phyloP scores from a whole-genome alignment of 2,329 filamentous ascomycete genomes.

The Diaporthe amygdali region DNA sequence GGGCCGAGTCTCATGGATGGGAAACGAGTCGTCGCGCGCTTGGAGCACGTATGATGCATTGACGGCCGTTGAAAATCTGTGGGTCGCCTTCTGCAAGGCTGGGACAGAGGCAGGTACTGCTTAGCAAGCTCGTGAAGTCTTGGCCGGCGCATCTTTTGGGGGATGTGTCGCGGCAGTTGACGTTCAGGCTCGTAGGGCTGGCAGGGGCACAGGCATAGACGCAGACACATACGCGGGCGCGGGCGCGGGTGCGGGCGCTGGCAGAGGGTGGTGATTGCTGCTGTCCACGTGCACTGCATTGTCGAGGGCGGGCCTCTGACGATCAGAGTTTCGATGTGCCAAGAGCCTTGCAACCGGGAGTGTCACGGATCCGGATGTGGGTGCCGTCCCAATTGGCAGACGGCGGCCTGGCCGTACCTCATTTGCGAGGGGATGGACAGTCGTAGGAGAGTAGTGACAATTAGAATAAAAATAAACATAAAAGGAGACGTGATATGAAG shows the following conservation, averaged over 20 bases:
- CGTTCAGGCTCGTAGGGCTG: conserved; percentile 2
- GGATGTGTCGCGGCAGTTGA: background rate
- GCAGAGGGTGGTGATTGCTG: background rate
- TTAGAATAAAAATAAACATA: background rate
- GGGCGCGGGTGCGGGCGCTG: background rate
- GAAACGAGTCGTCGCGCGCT: conserved; percentile 3
- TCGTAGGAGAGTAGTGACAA: background rate
- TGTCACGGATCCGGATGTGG: conserved; percentile 18
- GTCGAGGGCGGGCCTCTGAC: conserved; percentile 5
- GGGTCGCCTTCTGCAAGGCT: background rate
- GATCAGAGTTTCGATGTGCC: conserved; percentile 20
- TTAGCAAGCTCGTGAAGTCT: background rate
- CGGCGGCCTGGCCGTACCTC: background rate
- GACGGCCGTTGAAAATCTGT: background rate
- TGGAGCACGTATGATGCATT: background rate
- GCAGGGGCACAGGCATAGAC: no score
- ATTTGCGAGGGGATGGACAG: background rate
- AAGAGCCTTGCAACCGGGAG: conserved; percentile 22
- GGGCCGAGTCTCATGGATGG: background rate
- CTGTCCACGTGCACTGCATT: background rate
- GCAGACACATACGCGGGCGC: no score
- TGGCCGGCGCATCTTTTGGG: background rate
- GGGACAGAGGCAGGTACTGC: background rate
- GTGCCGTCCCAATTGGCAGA: conserved; percentile 1
- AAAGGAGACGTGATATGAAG: background rate